Conservation (phyloP, 139 green algal species). For the Asterochloris erici region DNA sequence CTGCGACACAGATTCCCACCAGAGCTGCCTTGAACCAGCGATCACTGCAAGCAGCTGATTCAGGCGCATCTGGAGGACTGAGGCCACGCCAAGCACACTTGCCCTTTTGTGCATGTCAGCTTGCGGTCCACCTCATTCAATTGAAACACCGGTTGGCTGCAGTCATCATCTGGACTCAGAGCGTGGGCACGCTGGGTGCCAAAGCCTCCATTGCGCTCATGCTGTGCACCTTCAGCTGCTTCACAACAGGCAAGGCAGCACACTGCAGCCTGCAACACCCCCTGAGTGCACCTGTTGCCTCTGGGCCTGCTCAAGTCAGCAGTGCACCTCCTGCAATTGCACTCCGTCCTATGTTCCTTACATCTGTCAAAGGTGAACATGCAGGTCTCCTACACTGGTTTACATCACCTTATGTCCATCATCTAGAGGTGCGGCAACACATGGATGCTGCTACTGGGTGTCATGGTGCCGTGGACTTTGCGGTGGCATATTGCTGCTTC, state of each 20-base stretch:
- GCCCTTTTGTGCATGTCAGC: no score
- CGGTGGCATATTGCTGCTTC: no score
- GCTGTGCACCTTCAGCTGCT: conserved; percentile 37
- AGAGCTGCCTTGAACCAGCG: no score
- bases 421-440: no score
- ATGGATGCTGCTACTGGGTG: no score
- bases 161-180: conserved; percentile 30
- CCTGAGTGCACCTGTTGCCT: not conserved
- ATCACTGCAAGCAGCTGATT: no score
- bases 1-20: no score
- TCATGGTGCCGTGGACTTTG: no score
- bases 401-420: conserved; percentile 29
- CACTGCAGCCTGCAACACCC: not conserved
- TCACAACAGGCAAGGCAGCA: conserved; percentile 32
- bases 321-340: not conserved
- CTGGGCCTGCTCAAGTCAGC: not conserved
- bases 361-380: not conserved
- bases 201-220: conserved; percentile 38
- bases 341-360: not conserved
- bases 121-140: no score
- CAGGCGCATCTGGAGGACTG: no score
- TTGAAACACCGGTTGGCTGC: no score
- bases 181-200: conserved; percentile 22
- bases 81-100: no score
- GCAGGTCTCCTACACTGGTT: conserved; percentile 46